Evolutionary conservation across 495 filamentous ascomycete species (phyloP).

Genomic region (Annulohypoxylon nitens): DNA sequence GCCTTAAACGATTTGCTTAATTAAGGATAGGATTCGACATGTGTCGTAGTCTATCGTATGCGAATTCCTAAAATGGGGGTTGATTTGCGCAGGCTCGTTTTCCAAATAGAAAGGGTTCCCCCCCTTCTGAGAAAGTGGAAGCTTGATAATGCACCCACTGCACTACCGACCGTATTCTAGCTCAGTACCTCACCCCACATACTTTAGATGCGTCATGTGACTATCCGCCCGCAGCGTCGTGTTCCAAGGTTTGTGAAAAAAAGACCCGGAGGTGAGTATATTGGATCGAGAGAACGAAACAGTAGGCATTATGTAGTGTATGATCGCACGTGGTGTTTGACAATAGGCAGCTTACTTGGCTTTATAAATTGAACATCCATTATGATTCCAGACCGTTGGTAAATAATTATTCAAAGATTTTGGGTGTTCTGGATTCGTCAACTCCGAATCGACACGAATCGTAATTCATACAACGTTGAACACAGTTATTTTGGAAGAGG

Average conservation of each 20-base stretch:
- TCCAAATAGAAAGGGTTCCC: constrained; percentile 29
- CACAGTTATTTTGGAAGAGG: constrained; percentile 27
- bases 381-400: not conserved
- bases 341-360: constrained; percentile 35
- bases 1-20: constrained; percentile 34
- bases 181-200: constrained; percentile 1
- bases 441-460: constrained; percentile 3
- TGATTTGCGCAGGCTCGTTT: constrained; percentile 33
- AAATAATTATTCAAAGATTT: constrained; percentile 4
- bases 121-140: constrained; percentile 11
- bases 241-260: constrained; percentile 24
- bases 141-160: not conserved
- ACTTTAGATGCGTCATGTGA: constrained; percentile 34
- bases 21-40: constrained; percentile 43
- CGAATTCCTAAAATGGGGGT: constrained; percentile 29
- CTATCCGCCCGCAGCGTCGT: constrained; percentile 11
- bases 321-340: constrained; percentile 39
- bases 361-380: constrained; percentile 7
- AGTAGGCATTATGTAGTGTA: constrained; percentile 1
- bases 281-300: not conserved
- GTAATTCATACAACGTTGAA: not conserved
- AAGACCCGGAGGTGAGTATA: constrained; percentile 16
- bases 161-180: not conserved
- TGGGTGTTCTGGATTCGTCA: not conserved
- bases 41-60: constrained; percentile 43